Percentiles rank a stretch among this genome's conserved stretches.
phyloP scores from a whole-genome alignment of 2,329 filamentous ascomycete species.

The Cercospora nicotianae region DNA sequence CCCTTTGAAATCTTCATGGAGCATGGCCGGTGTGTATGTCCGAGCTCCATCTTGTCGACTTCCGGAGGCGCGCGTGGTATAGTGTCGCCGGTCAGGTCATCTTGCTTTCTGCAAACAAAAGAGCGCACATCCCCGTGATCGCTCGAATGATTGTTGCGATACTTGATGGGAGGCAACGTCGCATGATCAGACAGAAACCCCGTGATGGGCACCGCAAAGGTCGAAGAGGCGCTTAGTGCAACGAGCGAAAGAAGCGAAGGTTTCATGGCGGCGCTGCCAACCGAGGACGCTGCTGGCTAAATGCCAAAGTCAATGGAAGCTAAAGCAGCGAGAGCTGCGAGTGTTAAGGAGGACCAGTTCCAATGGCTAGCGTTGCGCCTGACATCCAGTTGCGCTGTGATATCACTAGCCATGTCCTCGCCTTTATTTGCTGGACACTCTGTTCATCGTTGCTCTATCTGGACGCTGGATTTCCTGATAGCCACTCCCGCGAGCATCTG shows the following conservation, averaged over 20 bases:
- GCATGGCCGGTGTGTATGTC: neutral
- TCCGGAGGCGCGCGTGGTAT: neutral
- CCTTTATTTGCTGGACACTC: neutral
- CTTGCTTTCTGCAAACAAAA: neutral
- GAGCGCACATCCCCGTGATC: neutral
- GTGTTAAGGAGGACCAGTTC: neutral
- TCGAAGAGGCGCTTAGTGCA: neutral
- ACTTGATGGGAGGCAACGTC: neutral
- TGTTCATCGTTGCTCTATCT: neutral
- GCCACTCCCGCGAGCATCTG: neutral
- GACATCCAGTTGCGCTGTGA: neutral
- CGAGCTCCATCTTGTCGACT: neutral
- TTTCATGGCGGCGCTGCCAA: neutral
- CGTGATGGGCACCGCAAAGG: neutral
- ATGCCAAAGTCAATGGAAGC: neutral
- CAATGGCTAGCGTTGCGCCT: neutral
- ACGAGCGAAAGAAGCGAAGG: neutral
- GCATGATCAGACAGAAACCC: neutral
- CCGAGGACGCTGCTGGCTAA: neutral
- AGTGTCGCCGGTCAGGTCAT: neutral
- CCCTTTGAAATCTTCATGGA: neutral
- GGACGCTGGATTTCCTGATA: neutral
- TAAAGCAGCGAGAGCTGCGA: neutral
- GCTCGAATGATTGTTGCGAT: neutral
- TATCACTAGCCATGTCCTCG: neutral